Base-by-base conservation (phyloP, 2,329 filamentous ascomycete species). In the Fusarium denticulatum region DNA sequence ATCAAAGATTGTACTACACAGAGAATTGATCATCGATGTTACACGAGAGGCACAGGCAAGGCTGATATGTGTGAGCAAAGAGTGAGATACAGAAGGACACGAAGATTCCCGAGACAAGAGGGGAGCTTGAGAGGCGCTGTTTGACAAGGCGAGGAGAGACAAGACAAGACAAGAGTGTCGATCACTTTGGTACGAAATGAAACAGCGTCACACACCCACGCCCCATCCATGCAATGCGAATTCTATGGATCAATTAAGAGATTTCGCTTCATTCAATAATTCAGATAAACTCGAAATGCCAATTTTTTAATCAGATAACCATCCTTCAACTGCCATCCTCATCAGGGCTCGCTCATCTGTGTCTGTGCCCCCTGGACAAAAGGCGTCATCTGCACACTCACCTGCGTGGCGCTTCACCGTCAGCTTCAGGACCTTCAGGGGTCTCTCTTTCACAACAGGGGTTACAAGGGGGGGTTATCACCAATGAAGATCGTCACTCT, bases 401-500 rank as follows among this genome's bases (percentile, higher is more conserved):
- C 60, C 64, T 66, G 49, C 64, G 30, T 40, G 61, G 50, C 64
- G 26, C 52, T 56, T 64, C 46, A 67, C 64, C 39, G 56, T 49
- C 42, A 46, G 40, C 56, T 36, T 59, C 39, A 57, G 18, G 28
- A 46, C 28, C 42, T n/a, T 24, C 56, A 59, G 56, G 56, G 56
- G 56, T 37, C 55, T 47, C 30, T 40, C n/a, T 26, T n/a, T 53
- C 7, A 28, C 28, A n/a, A 6, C 71, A 74, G 47, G 71, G 71
- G 59, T 57, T n/a, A 11, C 42, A 47, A 20, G 55, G 64, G 55
- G 36, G 39, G 24, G 5, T 36, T 36, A 24, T 32, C 20, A 30
- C 59, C 65, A 69, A 73, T 73, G 45, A 68, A 43, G 71, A 72
- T 73, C 71, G 55, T 58, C 67, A 53, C 43, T 24, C n/a, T 37